Base-by-base conservation (phyloP, 768 basidiomycete species). In the Suillus occidentalis region DNA sequence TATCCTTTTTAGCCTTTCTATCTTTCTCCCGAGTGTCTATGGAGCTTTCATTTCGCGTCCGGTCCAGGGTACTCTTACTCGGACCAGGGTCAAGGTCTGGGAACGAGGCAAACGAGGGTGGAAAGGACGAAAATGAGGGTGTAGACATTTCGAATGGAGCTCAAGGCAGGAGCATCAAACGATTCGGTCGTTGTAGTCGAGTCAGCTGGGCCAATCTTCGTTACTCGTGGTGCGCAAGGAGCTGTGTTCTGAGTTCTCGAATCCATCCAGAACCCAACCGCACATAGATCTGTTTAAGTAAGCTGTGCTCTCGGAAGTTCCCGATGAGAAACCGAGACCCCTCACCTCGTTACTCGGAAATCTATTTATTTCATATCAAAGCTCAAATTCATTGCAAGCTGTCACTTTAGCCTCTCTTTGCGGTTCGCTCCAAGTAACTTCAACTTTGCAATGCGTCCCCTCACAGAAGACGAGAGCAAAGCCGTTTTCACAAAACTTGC, bases 401-500 rank as follows among this genome's bases (percentile, higher is more conserved):
- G n/a, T 34, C 61, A 62, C 57, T 14, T 22, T 40, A 61, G 34
- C 31, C 56, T 61, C 60, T 36, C 25, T 47, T 39, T 18, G 28
- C 28, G 13, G 22, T 37, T 52, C 50, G 5, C 43, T 22, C 39
- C 16, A 45, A 40, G 61, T 69, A 12, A 76, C 72, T 62, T 56
- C 68, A 14, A 39, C 68, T 36, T 63, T 71, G 16, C 59, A 63
- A 97, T 98, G 97, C 90, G 97, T 10, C 97, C 97, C 25, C 82
- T 99, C 60, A 98, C 97, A 31, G 94, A 98, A 76, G 95, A 97
- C 65, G 97, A 99, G 79, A 97, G 94, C 71, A 97, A 97, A 76
- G 86, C 91, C 0, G 92, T 99, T 16, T 99, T 99, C 72, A 89
- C 92, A 47, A 99, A 99, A 77, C 86, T 99, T 47, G 95, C 97